Base-by-base conservation (phyloP, 768 basidiomycete genomes). In the Pisolithus albus region DNA sequence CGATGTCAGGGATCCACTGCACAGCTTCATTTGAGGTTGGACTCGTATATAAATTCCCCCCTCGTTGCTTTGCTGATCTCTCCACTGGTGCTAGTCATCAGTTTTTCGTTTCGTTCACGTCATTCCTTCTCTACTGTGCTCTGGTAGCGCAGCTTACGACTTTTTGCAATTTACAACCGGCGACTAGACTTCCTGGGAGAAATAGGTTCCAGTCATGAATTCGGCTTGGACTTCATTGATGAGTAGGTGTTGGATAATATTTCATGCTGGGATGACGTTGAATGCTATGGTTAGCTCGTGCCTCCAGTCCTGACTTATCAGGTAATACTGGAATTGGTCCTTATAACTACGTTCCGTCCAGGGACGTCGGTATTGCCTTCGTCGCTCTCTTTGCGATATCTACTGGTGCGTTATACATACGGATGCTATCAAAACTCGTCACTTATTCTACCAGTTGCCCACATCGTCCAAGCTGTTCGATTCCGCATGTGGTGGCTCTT, bases 401-500 rank as follows among this genome's bases (percentile, higher is more conserved):
- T 2, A 70, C 71, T 1, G 11, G 76, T 75, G 16, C 23, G n/a
- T n/a, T 34, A 49, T 19, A 21, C 15, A 11, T 23, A 10, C 50
- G 26, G 7, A 8, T 15, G n/a, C 32, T 4, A 23, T 45, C 30
- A 10, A 21, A 19, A 42, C 43, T 5, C 4, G 36, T 45, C 32
- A 23, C 19, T 47, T 11, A 36, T 11, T 32, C 9, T 11, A 43
- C 23, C 56, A 81, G 78, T 74, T 2, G 41, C 68, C 1, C 82
- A 84, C 58, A 24, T 72, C 10, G 69, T 56, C 1, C 76, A 82
- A 64, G 70, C 75, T 0, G 48, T 71, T 1, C 63, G 63, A 36
- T 77, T 65, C 57, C 71, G 73, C 5, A 64, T 72, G 49, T 80
- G 78, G 75, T 83, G 75, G 73, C 55, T 82, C 6, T 32, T 79